Evolutionary conservation across 2,329 filamentous ascomycete genomes (phyloP).

Genomic region (Colletotrichum eleusines): DNA sequence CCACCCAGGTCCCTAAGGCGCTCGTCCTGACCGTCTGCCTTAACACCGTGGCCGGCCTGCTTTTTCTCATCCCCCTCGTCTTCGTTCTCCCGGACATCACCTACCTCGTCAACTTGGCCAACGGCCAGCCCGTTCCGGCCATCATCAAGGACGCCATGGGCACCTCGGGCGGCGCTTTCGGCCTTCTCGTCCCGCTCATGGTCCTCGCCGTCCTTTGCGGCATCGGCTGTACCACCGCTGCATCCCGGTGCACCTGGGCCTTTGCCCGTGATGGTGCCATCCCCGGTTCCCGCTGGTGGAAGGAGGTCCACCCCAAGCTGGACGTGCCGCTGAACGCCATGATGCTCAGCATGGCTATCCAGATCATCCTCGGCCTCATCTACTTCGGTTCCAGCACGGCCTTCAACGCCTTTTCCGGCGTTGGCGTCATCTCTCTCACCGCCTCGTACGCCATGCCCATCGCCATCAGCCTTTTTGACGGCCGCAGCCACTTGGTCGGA

Average conservation of each 20-base stretch:
- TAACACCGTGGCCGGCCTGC: slow-evolving; percentile 74
- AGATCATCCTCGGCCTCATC: slow-evolving; percentile 73
- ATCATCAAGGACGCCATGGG: slow-evolving; percentile 75
- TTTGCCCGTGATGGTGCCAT: slow-evolving; percentile 79
- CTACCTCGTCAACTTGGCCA: slow-evolving; percentile 64
- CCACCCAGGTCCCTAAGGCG: slow-evolving; percentile 77
- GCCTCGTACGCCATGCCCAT: slow-evolving; percentile 77
- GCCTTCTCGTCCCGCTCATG: slow-evolving; percentile 72
- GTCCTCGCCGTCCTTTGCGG: slow-evolving; percentile 76
- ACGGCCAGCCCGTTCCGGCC: slow-evolving; percentile 72
- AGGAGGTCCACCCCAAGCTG: slow-evolving; percentile 69
- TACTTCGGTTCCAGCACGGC: slow-evolving; percentile 77
- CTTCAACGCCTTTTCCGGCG: slow-evolving; percentile 80
- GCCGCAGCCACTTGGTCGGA: slow-evolving; percentile 68
- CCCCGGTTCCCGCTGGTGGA: slow-evolving; percentile 72
- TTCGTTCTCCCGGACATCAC: slow-evolving; percentile 76
- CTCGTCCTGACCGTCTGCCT: slow-evolving; percentile 77
- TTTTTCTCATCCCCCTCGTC: slow-evolving; percentile 76
- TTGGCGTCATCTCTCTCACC: slow-evolving; percentile 77
- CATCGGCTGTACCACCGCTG: slow-evolving; percentile 76
- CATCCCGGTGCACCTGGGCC: slow-evolving; percentile 76
- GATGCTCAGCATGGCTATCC: slow-evolving; percentile 76
- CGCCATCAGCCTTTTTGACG: slow-evolving; percentile 70
- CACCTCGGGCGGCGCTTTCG: slow-evolving; percentile 70
- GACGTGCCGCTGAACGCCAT: slow-evolving; percentile 78